Base-by-base conservation (phyloP, 2,329 filamentous ascomycete species). In the Xylaria sp. region DNA sequence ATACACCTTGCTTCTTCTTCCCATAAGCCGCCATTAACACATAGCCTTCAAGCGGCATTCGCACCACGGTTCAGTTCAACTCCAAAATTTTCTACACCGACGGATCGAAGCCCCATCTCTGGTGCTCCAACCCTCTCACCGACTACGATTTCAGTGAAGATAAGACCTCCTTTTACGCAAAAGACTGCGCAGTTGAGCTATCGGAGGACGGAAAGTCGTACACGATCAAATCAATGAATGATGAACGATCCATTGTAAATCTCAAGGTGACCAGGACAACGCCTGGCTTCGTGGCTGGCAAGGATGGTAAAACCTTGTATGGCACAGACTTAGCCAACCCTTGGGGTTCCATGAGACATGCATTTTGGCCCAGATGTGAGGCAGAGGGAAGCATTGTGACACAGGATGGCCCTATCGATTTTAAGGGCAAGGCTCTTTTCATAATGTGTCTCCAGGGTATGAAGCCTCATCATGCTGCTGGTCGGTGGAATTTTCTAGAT, bases 381-480 rank as follows among this genome's bases (percentile, higher is more conserved):
- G 87, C 90, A 11, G 90, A 94, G 77, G 95, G 95, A 53, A 91
- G 85, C 68, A 92, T 98, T 75, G 87, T 91, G 66, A 96, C 93
- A 62, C 85, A 90, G 71, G 87, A 92, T 33, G 92, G 92, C 48
- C 87, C 90, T 37, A 83, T 97, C 64, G 89, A 97, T 75, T 88
- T 97, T 76, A 89, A 87, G 72, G 94, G 94, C 59, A 86, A 83
- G 65, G 93, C 88, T 31, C 81, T 96, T 71, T 94, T 93, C 78
- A 83, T 90, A 68, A 90, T 95, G 76, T 93, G 92, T 40, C 81
- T 98, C 52, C 95, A 98, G 80, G 95, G 93, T 75, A 98, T 98
- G 94, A 99, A 99, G 85, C 95, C 95, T 40, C 95, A 99, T 77
- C 96, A 99, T 75, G 91, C 93, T 62, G 93, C 94, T 64, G 88